Base-by-base conservation (phyloP, 1,139 yeast species). In the Trichomonascaceae sp. region DNA sequence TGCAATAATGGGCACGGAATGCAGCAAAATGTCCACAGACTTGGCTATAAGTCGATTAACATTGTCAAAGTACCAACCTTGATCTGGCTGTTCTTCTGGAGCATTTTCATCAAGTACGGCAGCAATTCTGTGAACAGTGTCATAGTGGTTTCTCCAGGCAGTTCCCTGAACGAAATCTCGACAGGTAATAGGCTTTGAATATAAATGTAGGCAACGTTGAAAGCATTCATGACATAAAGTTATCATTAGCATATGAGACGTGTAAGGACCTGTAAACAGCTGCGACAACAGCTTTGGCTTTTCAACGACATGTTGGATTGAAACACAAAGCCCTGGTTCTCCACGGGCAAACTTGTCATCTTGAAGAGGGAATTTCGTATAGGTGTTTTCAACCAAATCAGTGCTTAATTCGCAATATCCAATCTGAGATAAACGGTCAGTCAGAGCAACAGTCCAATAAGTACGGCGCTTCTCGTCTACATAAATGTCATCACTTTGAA, bases 311-410 rank as follows among this genome's bases (percentile, higher is more conserved):
- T 18, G 22, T 8, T 48, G 39, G 17, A 15, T 27, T 9, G 45
- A 39, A 10, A 48, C 12, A 22, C 50, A 48, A 8, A 39, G 10
- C 6, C 50, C 18, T 6, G 50, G 50, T 19, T 48, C 24, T 8
- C 50, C 50, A 4, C 20, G 41, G n/a, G 41, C 30, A 22, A 48
- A 48, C 1, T 36, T 38, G 38, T 48, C 50, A 22, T 48, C 50
- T 15, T 48, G 39, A 3, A 48, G 27, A 13, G 50, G 50, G n/a
- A 48, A 30, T 19, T 30, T 20, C 12, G 22, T 19, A 24, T 41
- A 48, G 7, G 39, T 39, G 38, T 48, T 44, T 2, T 12, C 24
- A 18, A 48, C 27, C 2, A 27, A 9, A 9, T 17, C 20, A 1
- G 36, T 17, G 9, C 38, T 9, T 9, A 32, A 4, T n/a, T 30